Evolutionary conservation across 208 protist genomes (phyloP).

Genomic region (Kentomonas sorsogonicus): DNA sequence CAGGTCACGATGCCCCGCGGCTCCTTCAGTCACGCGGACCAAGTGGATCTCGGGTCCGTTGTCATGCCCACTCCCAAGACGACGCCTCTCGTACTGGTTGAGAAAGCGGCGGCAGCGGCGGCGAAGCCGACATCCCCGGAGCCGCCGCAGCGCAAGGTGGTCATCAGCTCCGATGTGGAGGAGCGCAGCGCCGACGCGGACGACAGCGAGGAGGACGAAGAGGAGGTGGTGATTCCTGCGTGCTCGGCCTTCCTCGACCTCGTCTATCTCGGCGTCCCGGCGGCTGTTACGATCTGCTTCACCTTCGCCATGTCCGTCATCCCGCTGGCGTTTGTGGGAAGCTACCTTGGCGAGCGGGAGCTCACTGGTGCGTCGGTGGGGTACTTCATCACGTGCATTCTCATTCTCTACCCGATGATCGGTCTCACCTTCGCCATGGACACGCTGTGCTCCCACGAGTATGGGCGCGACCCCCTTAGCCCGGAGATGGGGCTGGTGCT

Average conservation of each 20-base stretch:
- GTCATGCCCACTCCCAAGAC: slow-evolving; percentile 23
- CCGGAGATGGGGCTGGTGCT: slow-evolving; percentile 66
- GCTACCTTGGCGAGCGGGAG: slow-evolving; percentile 49
- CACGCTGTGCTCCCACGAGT: slow-evolving; percentile 81
- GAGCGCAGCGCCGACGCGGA: slow-evolving; percentile 15
- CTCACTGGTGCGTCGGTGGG: slow-evolving; percentile 76
- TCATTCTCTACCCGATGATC: slow-evolving; percentile 69
- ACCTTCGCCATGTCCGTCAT: slow-evolving; percentile 74
- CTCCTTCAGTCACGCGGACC: slow-evolving; percentile 23
- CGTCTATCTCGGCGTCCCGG: slow-evolving; percentile 53
- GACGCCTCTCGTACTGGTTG: slow-evolving; percentile 30
- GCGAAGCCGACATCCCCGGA: background rate
- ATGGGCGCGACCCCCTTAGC: slow-evolving; percentile 64
- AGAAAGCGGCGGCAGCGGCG: background rate
- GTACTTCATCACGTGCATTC: slow-evolving; percentile 71
- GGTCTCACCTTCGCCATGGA: slow-evolving; percentile 83
- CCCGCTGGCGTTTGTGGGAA: slow-evolving; percentile 75
- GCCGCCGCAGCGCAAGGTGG: slow-evolving; percentile 21
- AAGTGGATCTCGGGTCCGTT: slow-evolving; percentile 16
- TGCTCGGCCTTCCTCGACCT: slow-evolving; percentile 40
- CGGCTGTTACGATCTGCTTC: slow-evolving; percentile 68
- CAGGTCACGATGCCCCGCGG: slow-evolving; percentile 33
- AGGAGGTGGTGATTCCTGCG: slow-evolving; percentile 34
- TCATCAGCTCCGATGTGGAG: slow-evolving; percentile 32
- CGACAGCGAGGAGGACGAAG: slow-evolving; percentile 33